A percentile compares a stretch with the other conserved stretches of the same genome.
Evolutionary conservation across 2,329 filamentous ascomycete genomes (phyloP).

Genomic region (Emergomyces orientalis): DNA sequence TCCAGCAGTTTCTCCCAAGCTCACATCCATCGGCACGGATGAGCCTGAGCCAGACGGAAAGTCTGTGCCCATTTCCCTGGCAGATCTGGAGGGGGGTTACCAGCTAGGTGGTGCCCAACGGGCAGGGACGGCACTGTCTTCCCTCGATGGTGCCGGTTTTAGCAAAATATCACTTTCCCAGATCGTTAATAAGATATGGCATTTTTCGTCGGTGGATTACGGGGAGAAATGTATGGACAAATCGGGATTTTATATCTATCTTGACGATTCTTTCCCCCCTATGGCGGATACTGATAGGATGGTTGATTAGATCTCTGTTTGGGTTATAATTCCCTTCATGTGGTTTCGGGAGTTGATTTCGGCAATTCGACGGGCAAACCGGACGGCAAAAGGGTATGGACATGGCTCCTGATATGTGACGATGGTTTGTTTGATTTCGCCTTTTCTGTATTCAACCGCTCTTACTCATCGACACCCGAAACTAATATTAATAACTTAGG

Average conservation of each 20-base stretch:
- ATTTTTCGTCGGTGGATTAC: conserved; percentile 64
- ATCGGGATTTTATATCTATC: conserved; percentile 6
- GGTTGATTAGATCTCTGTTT: conserved; percentile 52
- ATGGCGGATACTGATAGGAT: conserved; percentile 18
- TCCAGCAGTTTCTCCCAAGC: conserved; percentile 14
- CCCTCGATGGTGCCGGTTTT: neutral
- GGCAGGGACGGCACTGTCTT: neutral
- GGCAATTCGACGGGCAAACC: conserved; percentile 31
- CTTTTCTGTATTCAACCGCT: neutral
- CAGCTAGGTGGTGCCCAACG: neutral
- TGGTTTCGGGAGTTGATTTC: conserved; percentile 40
- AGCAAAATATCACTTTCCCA: conserved; percentile 43
- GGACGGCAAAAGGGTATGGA: conserved; percentile 52
- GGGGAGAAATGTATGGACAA: conserved; percentile 49
- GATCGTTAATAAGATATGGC: conserved; percentile 61
- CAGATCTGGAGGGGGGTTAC: conserved; percentile 2
- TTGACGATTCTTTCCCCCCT: neutral
- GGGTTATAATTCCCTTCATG: conserved; percentile 54
- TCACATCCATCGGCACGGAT: conserved; percentile 12
- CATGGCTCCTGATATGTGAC: conserved; percentile 60
- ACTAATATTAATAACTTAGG: conserved; percentile 32
- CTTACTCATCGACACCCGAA: neutral
- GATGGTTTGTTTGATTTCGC: conserved; percentile 41
- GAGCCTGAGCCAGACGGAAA: conserved; percentile 4
- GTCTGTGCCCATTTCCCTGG: neutral